These are phyloP conservation scores for Kwoniella sp. DNA, from an alignment of 768 basidiomycete genomes.

Conservation along the genomic window DNA sequence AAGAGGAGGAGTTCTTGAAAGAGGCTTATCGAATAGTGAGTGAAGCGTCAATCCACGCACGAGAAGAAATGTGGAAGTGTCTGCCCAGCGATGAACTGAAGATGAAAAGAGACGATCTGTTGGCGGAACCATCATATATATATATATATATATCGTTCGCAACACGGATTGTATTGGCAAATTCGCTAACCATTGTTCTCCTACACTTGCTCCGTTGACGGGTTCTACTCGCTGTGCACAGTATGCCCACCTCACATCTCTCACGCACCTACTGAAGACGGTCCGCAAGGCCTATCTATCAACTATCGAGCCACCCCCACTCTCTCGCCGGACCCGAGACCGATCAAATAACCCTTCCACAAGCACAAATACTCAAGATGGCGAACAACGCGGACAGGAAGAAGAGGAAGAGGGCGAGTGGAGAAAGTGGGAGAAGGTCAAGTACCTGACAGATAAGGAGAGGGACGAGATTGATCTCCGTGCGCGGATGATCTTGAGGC, in stretches of 20 bases:
- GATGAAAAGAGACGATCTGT: too few relatives aligned
- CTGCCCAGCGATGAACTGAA: too few relatives aligned
- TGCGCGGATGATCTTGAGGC: constrained; percentile 78
- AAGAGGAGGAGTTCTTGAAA: constrained; percentile 47
- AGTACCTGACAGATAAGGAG: constrained; percentile 77
- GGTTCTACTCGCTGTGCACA: constrained; percentile 10
- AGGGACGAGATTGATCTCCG: constrained; percentile 95
- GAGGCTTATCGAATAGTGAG: constrained; percentile 55
- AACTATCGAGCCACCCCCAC: constrained; percentile 61
- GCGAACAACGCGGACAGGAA: too few relatives aligned
- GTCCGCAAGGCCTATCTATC: constrained; percentile 86
- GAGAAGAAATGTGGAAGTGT: too few relatives aligned
- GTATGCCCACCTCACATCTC: constrained; percentile 48
- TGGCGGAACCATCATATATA: too few relatives aligned
- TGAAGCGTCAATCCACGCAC: constrained; percentile 2
- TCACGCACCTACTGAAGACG: constrained; percentile 63
- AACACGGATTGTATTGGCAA: too few relatives aligned
- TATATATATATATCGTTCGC: too few relatives aligned
- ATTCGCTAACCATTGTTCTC: too few relatives aligned
- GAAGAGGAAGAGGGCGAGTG: constrained; percentile 35
- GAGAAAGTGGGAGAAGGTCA: constrained; percentile 50
- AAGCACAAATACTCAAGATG: constrained; percentile 10
- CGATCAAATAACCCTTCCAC: background rate
- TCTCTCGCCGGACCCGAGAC: constrained; percentile 16
- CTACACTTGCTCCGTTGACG: background rate